Evolutionary conservation across 106 monocot species (phyloP).

Genomic region (Agapanthus africanus): DNA sequence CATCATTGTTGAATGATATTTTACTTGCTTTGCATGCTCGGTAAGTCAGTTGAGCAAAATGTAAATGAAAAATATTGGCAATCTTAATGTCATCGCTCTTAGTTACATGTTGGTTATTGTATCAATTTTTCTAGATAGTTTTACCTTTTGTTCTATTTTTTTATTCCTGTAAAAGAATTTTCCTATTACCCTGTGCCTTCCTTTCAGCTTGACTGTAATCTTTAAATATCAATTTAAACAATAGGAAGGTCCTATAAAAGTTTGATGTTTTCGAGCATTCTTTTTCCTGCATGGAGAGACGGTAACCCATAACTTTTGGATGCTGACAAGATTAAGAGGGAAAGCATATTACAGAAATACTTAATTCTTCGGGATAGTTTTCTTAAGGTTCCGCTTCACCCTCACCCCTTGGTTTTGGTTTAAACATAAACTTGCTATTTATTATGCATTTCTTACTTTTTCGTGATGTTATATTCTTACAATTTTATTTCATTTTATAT

Average conservation of each 20-base stretch:
- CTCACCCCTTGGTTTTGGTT: too few species aligned
- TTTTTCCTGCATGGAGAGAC: not conserved
- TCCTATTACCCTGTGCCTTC: not conserved
- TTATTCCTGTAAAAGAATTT: not conserved
- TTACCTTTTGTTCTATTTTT: not conserved
- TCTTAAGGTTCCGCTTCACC: too few species aligned
- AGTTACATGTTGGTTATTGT: not conserved
- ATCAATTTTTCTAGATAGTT: not conserved
- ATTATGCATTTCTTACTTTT: too few species aligned
- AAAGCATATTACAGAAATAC: conserved; percentile 1
- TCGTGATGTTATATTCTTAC: too few species aligned
- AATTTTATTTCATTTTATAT: too few species aligned
- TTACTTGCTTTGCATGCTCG: conserved; percentile 94
- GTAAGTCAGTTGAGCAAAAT: conserved; percentile 11
- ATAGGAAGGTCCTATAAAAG: not conserved
- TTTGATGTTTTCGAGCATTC: too few species aligned
- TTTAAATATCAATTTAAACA: not conserved
- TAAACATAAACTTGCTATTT: too few species aligned
- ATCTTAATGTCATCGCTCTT: not conserved
- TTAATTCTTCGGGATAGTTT: conserved; percentile 6
- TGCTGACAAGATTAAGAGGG: not conserved
- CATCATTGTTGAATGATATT: conserved; percentile 79
- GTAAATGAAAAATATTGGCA: not conserved
- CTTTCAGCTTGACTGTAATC: not conserved
- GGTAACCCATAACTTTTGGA: not conserved